phyloP scores from a whole-genome alignment of 148 eudicot species.

The Rheum nobile region DNA sequence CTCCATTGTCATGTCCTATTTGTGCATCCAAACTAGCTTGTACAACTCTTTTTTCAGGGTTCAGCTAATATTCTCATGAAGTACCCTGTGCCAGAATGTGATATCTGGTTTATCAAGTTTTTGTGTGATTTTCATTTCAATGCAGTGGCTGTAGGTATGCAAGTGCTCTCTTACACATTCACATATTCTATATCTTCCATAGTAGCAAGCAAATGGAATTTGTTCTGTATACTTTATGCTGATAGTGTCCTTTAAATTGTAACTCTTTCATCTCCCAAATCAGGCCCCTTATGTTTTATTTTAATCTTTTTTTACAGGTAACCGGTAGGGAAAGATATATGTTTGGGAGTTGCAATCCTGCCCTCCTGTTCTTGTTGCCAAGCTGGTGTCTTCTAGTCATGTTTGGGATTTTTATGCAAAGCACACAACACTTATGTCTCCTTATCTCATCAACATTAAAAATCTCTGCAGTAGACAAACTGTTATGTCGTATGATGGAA shows the following conservation, averaged over 20 bases:
- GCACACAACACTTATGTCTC: no score
- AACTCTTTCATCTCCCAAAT: background rate
- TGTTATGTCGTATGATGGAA: slow-evolving; percentile 95
- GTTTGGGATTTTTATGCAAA: background rate
- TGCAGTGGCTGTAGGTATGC: slow-evolving; percentile 74
- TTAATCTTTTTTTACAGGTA: slow-evolving; percentile 50
- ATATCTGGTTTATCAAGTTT: slow-evolving; percentile 97
- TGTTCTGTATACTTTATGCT: background rate
- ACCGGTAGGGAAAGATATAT: slow-evolving; percentile 84
- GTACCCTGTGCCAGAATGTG: slow-evolving; percentile 93
- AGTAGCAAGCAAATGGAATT: background rate
- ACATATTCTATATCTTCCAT: background rate
- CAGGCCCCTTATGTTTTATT: background rate
- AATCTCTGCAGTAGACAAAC: slow-evolving; percentile 90
- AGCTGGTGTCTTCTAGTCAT: slow-evolving; percentile 25
- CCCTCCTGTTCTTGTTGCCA: slow-evolving; percentile 83
- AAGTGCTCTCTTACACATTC: background rate
- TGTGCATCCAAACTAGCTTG: background rate
- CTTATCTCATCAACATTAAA: slow-evolving; percentile 61
- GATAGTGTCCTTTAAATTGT: background rate
- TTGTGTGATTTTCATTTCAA: slow-evolving; percentile 83
- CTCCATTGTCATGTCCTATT: background rate
- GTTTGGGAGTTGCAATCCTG: slow-evolving; percentile 95
- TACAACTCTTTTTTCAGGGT: slow-evolving; percentile 35
- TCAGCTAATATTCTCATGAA: slow-evolving; percentile 86